A percentile compares a stretch with the other conserved stretches of the same genome.
Conservation (phyloP, 148 eudicot species). For the Diospyros lotus region DNA sequence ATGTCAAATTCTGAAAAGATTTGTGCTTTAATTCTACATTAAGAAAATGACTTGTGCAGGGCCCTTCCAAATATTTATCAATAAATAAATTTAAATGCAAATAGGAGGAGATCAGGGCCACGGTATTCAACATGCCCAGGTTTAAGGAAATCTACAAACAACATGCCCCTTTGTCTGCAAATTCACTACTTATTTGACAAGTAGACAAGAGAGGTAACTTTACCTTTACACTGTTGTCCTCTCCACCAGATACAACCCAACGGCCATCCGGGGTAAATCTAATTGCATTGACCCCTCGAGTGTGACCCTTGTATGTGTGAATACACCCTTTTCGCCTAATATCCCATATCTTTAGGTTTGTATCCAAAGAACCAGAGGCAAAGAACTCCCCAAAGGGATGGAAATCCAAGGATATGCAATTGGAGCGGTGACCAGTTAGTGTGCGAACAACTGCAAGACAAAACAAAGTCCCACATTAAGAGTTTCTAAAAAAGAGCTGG, state of each 20-base stretch:
- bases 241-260: conserved; percentile 99
- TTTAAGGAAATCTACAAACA: neutral
- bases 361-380: conserved; percentile 98
- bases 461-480: conserved; percentile 12
- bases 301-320: conserved; percentile 97
- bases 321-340: conserved; percentile 92
- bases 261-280: conserved; percentile 99
- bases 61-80: neutral
- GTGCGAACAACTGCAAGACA: conserved; percentile 77
- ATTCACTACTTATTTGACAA: neutral
- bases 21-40: neutral
- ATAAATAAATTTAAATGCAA: neutral
- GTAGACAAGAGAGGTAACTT: conserved; percentile 9
- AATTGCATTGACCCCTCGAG: conserved; percentile 91
- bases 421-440: conserved; percentile 93
- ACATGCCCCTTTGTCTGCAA: neutral
- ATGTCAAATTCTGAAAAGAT: neutral
- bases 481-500: conserved; percentile 6
- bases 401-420: conserved; percentile 95
- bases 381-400: conserved; percentile 99
- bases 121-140: neutral
- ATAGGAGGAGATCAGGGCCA: neutral
- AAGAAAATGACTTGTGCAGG: neutral
- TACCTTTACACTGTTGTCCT: conserved; percentile 98
- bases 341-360: conserved; percentile 98